phyloP scores from a whole-genome alignment of 176 grass and related monocot genomes.

The Pharus latifolius region DNA sequence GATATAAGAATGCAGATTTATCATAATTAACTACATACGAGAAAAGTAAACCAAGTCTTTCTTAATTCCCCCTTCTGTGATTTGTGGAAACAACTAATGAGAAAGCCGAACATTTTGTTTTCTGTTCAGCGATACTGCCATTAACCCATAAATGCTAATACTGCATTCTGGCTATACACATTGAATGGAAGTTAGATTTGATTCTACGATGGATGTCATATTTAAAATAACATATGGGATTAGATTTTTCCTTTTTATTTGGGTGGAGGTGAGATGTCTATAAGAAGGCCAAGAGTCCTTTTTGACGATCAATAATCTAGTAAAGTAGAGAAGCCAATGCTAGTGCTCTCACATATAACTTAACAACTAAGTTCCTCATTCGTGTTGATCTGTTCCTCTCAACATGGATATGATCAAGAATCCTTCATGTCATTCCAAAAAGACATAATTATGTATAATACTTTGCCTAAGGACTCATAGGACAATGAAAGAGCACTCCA shows the following conservation, averaged over 20 bases:
- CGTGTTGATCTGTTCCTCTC: constrained; percentile 13
- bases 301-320: constrained; percentile 4
- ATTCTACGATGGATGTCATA: not conserved
- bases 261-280: not conserved
- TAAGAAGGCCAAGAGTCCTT: not conserved
- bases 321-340: constrained; percentile 5
- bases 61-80: not conserved
- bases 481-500: not conserved
- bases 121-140: not conserved
- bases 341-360: constrained; percentile 18
- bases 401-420: constrained; percentile 20
- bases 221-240: not conserved
- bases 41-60: not conserved
- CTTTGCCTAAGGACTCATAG: not conserved
- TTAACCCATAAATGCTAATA: not conserved
- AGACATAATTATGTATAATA: not conserved
- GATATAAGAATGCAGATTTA: not conserved
- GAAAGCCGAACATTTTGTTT: not conserved
- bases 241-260: not conserved
- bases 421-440: not conserved
- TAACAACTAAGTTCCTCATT: constrained; percentile 24
- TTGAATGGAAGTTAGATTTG: not conserved
- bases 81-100: not conserved
- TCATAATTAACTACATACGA: not conserved
- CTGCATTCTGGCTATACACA: not conserved